phyloP scores from a whole-genome alignment of 2,329 filamentous ascomycete genomes.

The Neocatenulostroma microsporum region DNA sequence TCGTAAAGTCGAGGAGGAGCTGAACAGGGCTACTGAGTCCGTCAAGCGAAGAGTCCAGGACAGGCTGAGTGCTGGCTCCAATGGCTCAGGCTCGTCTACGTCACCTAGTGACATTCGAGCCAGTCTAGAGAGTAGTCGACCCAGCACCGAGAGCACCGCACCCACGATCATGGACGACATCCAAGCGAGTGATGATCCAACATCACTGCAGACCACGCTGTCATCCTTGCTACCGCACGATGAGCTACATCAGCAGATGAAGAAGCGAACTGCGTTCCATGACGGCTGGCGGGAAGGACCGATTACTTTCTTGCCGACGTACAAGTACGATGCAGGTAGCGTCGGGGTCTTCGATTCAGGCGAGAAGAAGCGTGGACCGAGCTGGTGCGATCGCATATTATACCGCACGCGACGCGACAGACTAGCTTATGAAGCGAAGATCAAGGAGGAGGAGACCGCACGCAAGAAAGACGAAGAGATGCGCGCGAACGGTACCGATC shows the following conservation, averaged over 20 bases:
- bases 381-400: slow-evolving; percentile 93
- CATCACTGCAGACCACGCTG: slow-evolving; percentile 80
- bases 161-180: slow-evolving; percentile 21
- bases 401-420: slow-evolving; percentile 70
- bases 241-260: slow-evolving; percentile 69
- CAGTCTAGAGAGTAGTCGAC: too few species aligned
- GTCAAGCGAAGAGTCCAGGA: slow-evolving; percentile 15
- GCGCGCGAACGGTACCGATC: slow-evolving; percentile 67
- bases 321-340: slow-evolving; percentile 96
- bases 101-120: too few species aligned
- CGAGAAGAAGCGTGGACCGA: slow-evolving; percentile 85
- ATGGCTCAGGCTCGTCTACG: background rate
- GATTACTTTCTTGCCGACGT: slow-evolving; percentile 85
- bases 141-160: slow-evolving; percentile 13
- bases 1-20: slow-evolving; percentile 30
- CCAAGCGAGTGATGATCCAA: slow-evolving; percentile 62
- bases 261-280: slow-evolving; percentile 69
- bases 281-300: slow-evolving; percentile 87
- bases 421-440: slow-evolving; percentile 55
- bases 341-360: slow-evolving; percentile 89
- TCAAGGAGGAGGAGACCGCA: slow-evolving; percentile 57
- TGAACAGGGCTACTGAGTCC: slow-evolving; percentile 20
- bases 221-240: slow-evolving; percentile 84
- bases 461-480: slow-evolving; percentile 75
- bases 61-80: slow-evolving; percentile 9